Evolutionary conservation across 139 green algal species (phyloP), one percentile per base, ranked within the genome.

Genomic region (Picochlorum sp.): DNA sequence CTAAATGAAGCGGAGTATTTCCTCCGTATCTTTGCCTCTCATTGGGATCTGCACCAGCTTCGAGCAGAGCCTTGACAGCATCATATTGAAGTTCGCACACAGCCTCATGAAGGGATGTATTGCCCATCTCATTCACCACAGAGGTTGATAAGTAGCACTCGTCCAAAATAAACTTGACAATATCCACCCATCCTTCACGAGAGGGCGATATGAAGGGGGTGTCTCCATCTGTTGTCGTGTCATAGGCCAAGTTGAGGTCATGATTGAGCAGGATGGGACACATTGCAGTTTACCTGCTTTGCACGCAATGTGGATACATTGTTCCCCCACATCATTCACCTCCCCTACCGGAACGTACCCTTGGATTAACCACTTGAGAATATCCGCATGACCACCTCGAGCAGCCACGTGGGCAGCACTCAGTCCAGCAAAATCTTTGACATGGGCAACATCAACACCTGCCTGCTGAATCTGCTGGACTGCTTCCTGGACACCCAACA

Each of bases 331-430:
- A 28, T 65, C n/a, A 32, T 52, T 65, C 6, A 59, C 20, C 5
- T 28, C 13, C 20, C 20, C 20, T 52, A 65, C 20, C 13, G 58
- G 23, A 65, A 50, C 21, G 14, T 65, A 26, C 3, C n/a, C 18
- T 9, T 20, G n/a, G n/a, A 26, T 20, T 8, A 52, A n/a, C 20
- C n/a, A 45, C 20, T 26, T 32, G 20, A 65, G 13, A 52, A 65
- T 65, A 51, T 50, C 20, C 18, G 23, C 20, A 51, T 57, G n/a
- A 14, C 58, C 58, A n/a, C n/a, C 23, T 51, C 23, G 8, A 10
- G 58, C 58, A 65, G 58, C 58, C 13, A 65, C 23, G 2, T 65
- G 58, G 20, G 1, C 13, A 65, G 44, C 58, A 50, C n/a, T 65
- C 4, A 57, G 9, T 18, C 58, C 58, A 59, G 13, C 57, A 28